Base-by-base conservation (phyloP, 2,329 filamentous ascomycete species). In the Colletotrichum sp. region DNA sequence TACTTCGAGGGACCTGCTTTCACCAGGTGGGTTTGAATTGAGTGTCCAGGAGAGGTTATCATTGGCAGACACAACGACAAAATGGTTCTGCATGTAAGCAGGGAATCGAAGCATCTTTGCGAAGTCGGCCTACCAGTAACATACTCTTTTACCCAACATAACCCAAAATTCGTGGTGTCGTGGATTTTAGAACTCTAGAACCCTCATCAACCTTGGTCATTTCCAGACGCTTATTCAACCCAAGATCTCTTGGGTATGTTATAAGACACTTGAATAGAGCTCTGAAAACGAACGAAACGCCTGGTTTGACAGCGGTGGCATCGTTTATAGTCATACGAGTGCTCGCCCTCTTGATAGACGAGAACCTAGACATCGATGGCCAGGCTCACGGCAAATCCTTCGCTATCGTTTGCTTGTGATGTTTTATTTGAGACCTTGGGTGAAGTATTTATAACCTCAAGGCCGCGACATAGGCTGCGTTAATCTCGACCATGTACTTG, bases 221-320 rank as follows among this genome's bases (percentile, higher is more conserved):
- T 39, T 1, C 16, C 16, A 1, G 5, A 44, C 16, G 18, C 18
- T 21, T 21, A 49, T 49, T 49, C 5, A 3, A 49, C 0, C 6
- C 1, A 1, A 21, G 6, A 0, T 49, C 10, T 21, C 18, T 13
- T 1, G n/a, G 3, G 6, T 7, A 13, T 21, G 2, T 49, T 1
- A 4, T 1, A 21, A 0, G 6, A 21, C 44, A 21, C 1, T 49
- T 21, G 3, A 21, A 7, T 1, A 13, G 18, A 49, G n/a, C 6
- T 12, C 10, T 49, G 9, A 0, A 10, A n/a, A 44, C 9, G 1
- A 44, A 10, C 18, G 18, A 10, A 44, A 10, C 9, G 39, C 39
- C 39, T 44, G 36, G 36, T 9, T 39, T 39, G 36, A 0, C 0
- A 3, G 36, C 36, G 36, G 36, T 9, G 16, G 36, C 36, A n/a